phyloP scores from a whole-genome alignment of 768 basidiomycete genomes.

The Amylocystis lapponica region DNA sequence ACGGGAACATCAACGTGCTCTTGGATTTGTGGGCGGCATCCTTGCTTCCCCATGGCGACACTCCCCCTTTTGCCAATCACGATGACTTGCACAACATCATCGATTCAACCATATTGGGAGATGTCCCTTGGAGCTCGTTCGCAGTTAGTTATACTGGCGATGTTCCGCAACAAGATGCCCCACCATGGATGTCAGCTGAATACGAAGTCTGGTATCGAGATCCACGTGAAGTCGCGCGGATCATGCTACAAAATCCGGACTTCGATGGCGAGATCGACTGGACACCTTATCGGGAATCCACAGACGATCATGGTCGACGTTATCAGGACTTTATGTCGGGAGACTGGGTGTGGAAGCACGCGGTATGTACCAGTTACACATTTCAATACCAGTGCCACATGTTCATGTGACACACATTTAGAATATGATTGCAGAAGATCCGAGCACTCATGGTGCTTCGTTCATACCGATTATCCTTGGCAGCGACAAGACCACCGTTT shows the following conservation, averaged over 20 bases:
- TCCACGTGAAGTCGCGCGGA: slow-evolving; percentile 8
- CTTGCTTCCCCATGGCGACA: slow-evolving; percentile 2
- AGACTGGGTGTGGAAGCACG: slow-evolving; percentile 24
- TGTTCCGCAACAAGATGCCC: slow-evolving; percentile 4
- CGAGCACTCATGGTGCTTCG: slow-evolving; percentile 6
- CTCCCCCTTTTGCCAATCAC: slow-evolving; percentile 22
- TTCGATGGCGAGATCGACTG: slow-evolving; percentile 18
- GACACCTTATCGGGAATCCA: slow-evolving; percentile 13
- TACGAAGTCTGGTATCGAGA: slow-evolving; percentile 21
- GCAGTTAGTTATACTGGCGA: neutral
- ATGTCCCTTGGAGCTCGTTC: slow-evolving; percentile 29
- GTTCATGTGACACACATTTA: neutral
- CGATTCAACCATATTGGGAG: slow-evolving; percentile 28
- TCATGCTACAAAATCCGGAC: slow-evolving; percentile 15
- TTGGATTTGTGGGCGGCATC: slow-evolving; percentile 13
- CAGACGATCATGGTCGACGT: slow-evolving; percentile 2
- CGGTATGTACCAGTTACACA: slow-evolving; percentile 16
- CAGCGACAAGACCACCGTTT: slow-evolving; percentile 22
- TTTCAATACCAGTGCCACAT: neutral
- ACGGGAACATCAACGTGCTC: slow-evolving; percentile 3
- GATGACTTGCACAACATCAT: slow-evolving; percentile 29
- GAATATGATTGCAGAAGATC: slow-evolving; percentile 3
- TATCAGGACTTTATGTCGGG: slow-evolving; percentile 19
- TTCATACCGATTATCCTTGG: slow-evolving; percentile 21
- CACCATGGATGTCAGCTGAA: slow-evolving; percentile 21